phyloP scores from a whole-genome alignment of 768 basidiomycete genomes.

The Candolleomyces aberdarensis region DNA sequence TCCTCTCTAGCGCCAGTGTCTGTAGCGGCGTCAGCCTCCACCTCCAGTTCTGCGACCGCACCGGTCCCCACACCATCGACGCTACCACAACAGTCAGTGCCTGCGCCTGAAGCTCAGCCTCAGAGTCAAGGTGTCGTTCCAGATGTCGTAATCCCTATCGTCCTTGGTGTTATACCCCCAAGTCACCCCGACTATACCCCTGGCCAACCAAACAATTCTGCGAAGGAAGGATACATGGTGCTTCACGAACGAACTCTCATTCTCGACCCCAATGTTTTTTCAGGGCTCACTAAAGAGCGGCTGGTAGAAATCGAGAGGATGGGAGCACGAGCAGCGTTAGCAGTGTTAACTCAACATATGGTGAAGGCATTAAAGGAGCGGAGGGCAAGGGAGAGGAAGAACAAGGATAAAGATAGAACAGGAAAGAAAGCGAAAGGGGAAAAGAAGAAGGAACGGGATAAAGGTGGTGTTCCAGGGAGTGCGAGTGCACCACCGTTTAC shows the following conservation, averaged over 20 bases:
- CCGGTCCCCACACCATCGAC: slow-evolving; percentile 14
- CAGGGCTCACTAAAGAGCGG: slow-evolving; percentile 69
- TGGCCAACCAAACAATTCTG: slow-evolving; percentile 45
- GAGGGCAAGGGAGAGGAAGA: slow-evolving; percentile 41
- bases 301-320: slow-evolving; percentile 74
- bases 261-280: slow-evolving; percentile 83
- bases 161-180: slow-evolving; percentile 61
- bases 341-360: slow-evolving; percentile 80
- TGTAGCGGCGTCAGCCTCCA: slow-evolving; percentile 16
- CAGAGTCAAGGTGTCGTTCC: slow-evolving; percentile 8
- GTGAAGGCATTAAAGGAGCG: slow-evolving; percentile 82
- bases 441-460: slow-evolving; percentile 19
- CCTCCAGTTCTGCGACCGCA: slow-evolving; percentile 13
- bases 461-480: slow-evolving; percentile 6
- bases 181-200: slow-evolving; percentile 55
- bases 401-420: slow-evolving; percentile 31
- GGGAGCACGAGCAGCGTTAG: slow-evolving; percentile 78
- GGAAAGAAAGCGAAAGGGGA: slow-evolving; percentile 24
- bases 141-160: slow-evolving; percentile 14
- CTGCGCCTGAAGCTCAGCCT: slow-evolving; percentile 15
- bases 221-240: slow-evolving; percentile 63
- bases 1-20: slow-evolving; percentile 8
- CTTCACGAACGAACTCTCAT: slow-evolving; percentile 82
- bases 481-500: slow-evolving; percentile 38
- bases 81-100: slow-evolving; percentile 18